These are phyloP conservation scores for Metrosideros polymorpha DNA, from an alignment of 441 rosid species.

Conservation along the genomic window DNA sequence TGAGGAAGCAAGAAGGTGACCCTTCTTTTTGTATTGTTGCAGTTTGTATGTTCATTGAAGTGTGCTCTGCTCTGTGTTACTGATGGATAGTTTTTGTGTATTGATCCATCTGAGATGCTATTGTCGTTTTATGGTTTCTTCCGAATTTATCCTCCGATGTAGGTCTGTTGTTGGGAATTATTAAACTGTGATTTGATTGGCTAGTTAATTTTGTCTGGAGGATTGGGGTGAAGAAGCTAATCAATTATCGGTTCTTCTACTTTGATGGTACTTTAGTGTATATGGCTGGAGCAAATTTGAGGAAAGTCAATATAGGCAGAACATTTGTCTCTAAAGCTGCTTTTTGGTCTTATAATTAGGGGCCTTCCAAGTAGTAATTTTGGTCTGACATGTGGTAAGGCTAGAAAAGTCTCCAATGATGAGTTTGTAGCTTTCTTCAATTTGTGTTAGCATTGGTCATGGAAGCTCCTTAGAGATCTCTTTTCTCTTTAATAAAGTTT, in stretches of 20 bases:
- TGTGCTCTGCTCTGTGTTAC: not conserved
- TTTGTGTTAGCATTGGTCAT: not conserved
- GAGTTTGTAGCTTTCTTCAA: not conserved
- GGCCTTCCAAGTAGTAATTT: not conserved
- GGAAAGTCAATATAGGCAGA: not conserved
- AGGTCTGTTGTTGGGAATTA: not conserved
- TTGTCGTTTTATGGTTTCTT: not conserved
- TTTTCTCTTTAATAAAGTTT: not conserved
- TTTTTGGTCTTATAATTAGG: not conserved
- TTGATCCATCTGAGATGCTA: not conserved
- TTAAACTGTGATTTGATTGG: not conserved
- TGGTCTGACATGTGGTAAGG: not conserved
- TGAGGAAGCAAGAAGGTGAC: constrained; percentile 86
- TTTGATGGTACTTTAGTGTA: not conserved
- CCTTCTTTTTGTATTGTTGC: not conserved
- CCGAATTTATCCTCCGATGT: not conserved
- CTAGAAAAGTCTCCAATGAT: not conserved
- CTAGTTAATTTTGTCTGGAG: not conserved
- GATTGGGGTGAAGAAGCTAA: not conserved
- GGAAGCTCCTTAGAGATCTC: not conserved
- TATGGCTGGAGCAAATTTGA: not conserved
- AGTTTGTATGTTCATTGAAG: not conserved
- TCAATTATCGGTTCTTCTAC: not conserved
- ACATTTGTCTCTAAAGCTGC: not conserved
- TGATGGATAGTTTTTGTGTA: not conserved